Base-by-base conservation (phyloP, 257 asterid species). In the Paraleonurus japonicus region DNA sequence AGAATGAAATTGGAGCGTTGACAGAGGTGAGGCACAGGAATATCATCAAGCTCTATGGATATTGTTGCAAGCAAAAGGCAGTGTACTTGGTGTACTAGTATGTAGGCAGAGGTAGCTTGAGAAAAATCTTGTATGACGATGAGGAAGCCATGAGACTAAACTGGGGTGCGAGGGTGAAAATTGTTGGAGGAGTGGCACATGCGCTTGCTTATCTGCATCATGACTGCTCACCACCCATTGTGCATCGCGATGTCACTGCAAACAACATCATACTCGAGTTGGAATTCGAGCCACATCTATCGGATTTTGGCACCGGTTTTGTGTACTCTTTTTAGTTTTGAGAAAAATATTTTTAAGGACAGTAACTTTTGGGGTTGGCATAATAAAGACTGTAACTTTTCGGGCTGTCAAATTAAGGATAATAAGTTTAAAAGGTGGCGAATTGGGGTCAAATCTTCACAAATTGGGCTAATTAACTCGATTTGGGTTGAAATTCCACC, bases 251-350 rank as follows among this genome's bases (percentile, higher is more conserved):
- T 69, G 90, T 88, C 12, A 70, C 99, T 0, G 67, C 76, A 60
- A 88, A 85, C 65, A 94, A 94, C 80, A 79, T 94, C 28, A 76
- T 94, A 54, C 85, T 94, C 11, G 99, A 91, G 76, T 53, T 85
- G 15, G 93, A 77, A 19, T 81, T 78, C 12, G 97, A 89, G 86
- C 90, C 97, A n/a, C 74, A 82, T 24, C 87, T 94, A 47, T 85
- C 99, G 15, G 99, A 94, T 81, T 94, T 94, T 64, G 97, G 99
- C 70, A 94, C 96, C 7, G 96, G 96, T n/a, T n/a, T n/a, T n/a
- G n/a, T n/a, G n/a, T n/a, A n/a, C n/a, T n/a, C n/a, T n/a, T n/a
- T n/a, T n/a, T n/a, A n/a, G n/a, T n/a, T n/a, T n/a, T n/a, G n/a
- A n/a, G n/a, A n/a, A n/a, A n/a, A n/a, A n/a, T n/a, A n/a, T n/a